These are phyloP conservation scores for Termitomyces sp. DNA, from an alignment of 768 basidiomycete species.

Conservation along the genomic window DNA sequence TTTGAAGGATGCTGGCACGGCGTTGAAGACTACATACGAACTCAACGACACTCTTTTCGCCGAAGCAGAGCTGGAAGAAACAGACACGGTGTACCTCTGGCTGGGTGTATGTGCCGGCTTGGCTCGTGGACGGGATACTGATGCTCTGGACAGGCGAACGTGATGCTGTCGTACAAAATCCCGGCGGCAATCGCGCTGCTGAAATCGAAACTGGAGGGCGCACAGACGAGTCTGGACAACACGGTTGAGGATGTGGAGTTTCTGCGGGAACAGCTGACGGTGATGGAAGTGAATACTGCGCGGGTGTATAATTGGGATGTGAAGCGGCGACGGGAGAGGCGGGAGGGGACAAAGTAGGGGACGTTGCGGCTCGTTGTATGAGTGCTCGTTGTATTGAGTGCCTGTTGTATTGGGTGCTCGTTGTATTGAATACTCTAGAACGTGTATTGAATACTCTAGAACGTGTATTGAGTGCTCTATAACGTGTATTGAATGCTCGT, in stretches of 20 bases:
- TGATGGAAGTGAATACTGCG: constrained; percentile 96
- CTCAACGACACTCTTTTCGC: constrained; percentile 94
- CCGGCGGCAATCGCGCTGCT: constrained; percentile 73
- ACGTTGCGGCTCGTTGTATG: too few relatives aligned
- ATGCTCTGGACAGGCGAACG: constrained; percentile 70
- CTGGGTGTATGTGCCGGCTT: constrained; percentile 79
- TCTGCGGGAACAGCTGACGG: constrained; percentile 88
- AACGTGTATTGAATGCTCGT: too few relatives aligned
- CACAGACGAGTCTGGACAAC: constrained; percentile 59
- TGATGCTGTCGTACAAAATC: constrained; percentile 93
- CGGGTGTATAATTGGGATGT: constrained; percentile 97
- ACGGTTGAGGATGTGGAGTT: constrained; percentile 89
- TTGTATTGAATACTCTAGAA: too few relatives aligned
- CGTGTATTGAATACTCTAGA: too few relatives aligned
- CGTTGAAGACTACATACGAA: constrained; percentile 84
- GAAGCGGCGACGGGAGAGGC: constrained; percentile 63
- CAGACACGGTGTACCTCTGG: constrained; percentile 91
- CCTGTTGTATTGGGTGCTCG: too few relatives aligned
- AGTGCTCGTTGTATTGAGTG: too few relatives aligned
- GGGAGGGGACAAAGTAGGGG: constrained; percentile 27
- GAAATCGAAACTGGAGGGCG: constrained; percentile 65
- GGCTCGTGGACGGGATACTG: not conserved
- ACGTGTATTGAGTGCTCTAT: too few relatives aligned
- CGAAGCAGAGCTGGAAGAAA: constrained; percentile 82
- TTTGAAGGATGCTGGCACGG: too few relatives aligned